Base-by-base conservation (phyloP, 805 yeast genomes). In the Cyberlindnera maclurae region DNA sequence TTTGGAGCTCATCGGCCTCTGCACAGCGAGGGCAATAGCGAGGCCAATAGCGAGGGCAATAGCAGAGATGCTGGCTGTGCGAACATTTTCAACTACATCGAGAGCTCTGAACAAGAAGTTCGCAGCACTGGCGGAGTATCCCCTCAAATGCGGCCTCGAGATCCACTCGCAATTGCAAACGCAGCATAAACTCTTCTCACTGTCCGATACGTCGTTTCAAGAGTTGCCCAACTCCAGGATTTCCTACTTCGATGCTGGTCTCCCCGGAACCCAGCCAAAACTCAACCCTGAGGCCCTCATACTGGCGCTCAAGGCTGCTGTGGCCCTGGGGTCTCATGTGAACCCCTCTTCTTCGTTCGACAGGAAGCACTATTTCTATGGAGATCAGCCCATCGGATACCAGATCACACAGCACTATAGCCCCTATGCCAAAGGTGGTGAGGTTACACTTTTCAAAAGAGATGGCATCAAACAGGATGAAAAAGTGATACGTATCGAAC, bases 321-420 rank as follows among this genome's bases (percentile, higher is more conserved):
- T 73, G 2, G 85, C 93, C 0, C 59, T 89, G 37, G 68, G 80
- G 26, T 73, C 86, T 42, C 55, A 66, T 0, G 69, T 93, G 12
- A 74, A 73, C 41, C 46, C 59, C 0, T 46, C 54, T 7, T 82
- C 90, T 1, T 66, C 79, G 1, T 93, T 93, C 58, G 98, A 93
- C 55, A 68, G 98, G 48, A 93, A 93, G 59, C 98, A 93, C 58
- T 93, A 93, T 58, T 88, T 93, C 59, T 93, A 93, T 58, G 90
- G 89, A 1, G 98, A 93, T 59, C 97, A 93, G 57, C 98, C 98
- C 0, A 62, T 83, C 38, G 98, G 98, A 1, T 93, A 88, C 60
- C 98, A 93, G 58, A 82, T 93, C 36, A 93, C 98, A 0, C 98
- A 93, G 60, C 84, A 77, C 54, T 86, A 73, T 56, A 70, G 70